Evolutionary conservation across 176 grass and related monocot species (phyloP).

Genomic region (Zea mays): DNA sequence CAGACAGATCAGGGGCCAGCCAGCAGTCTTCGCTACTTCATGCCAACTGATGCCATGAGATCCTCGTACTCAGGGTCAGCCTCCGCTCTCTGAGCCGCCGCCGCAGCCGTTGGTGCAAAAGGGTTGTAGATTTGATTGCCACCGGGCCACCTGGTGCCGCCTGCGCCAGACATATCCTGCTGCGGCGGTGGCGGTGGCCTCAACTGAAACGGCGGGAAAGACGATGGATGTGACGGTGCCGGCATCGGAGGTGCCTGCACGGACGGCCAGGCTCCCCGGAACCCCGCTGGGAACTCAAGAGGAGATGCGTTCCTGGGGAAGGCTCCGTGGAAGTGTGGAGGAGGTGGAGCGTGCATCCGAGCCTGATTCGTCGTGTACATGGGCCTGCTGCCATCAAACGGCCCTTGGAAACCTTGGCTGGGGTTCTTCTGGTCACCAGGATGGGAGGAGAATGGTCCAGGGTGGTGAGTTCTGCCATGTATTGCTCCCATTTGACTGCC

Average conservation of each 20-base stretch:
- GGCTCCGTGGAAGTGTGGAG: conserved; percentile 35
- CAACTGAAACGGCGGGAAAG: conserved; percentile 40
- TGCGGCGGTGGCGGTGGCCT: conserved; percentile 33
- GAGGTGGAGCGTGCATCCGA: conserved; percentile 39
- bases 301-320: conserved; percentile 41
- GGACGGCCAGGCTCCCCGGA: conserved; percentile 40
- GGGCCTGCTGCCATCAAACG: conserved; percentile 39
- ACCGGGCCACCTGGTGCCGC: conserved; percentile 29
- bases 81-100: conserved; percentile 39
- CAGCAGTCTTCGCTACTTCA: conserved; percentile 39
- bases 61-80: conserved; percentile 68
- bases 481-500: conserved; percentile 17
- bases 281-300: conserved; percentile 30
- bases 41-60: conserved; percentile 75
- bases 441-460: conserved; percentile 46
- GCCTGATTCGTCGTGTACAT: conserved; percentile 22
- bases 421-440: conserved; percentile 45
- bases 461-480: conserved; percentile 16
- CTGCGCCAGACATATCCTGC: conserved; percentile 35
- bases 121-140: conserved; percentile 63
- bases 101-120: conserved; percentile 46
- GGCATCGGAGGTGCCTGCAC: conserved; percentile 31
- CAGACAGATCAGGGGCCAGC: background rate
- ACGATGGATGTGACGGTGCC: conserved; percentile 27
- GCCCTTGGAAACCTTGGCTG: conserved; percentile 51